phyloP scores from a whole-genome alignment of 768 basidiomycete species.

The Pulveroboletus sp. region DNA sequence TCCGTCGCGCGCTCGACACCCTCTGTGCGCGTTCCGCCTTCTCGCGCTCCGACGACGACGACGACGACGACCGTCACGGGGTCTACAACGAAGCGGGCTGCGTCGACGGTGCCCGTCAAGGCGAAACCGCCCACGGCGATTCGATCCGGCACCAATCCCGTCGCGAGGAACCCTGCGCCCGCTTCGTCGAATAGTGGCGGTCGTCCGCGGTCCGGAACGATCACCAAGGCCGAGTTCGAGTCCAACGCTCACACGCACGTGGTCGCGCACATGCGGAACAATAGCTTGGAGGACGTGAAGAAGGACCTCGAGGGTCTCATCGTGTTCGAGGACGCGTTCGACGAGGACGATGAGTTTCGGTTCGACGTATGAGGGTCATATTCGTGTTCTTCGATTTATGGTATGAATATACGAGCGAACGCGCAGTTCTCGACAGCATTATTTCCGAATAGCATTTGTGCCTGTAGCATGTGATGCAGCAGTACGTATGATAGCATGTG shows the following conservation, averaged over 20 bases:
- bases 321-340: conserved; percentile 28
- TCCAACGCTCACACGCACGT: conserved; percentile 22
- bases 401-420: conserved; percentile 6
- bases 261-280: conserved; percentile 16
- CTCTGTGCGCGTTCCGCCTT: conserved; percentile 5
- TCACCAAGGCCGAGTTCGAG: conserved; percentile 22
- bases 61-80: conserved; percentile 9
- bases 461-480: conserved; percentile 5
- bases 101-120: conserved; percentile 1
- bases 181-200: background rate
- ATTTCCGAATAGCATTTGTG: conserved; percentile 10
- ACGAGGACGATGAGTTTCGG: conserved; percentile 27
- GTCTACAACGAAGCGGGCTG: conserved; percentile 7
- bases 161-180: background rate
- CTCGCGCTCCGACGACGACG: conserved; percentile 6
- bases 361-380: conserved; percentile 22
- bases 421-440: background rate
- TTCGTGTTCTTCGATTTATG: conserved; percentile 14
- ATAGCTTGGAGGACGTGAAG: conserved; percentile 27
- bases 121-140: conserved; percentile 5
- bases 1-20: conserved; percentile 19
- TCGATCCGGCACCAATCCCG: background rate
- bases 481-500: conserved; percentile 11
- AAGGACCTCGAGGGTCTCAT: conserved; percentile 29
- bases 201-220: conserved; percentile 25